Percentiles rank a stretch among this genome's conserved stretches.
phyloP scores from a whole-genome alignment of 2,329 filamentous ascomycete genomes.

The Phialocephala sp. region DNA sequence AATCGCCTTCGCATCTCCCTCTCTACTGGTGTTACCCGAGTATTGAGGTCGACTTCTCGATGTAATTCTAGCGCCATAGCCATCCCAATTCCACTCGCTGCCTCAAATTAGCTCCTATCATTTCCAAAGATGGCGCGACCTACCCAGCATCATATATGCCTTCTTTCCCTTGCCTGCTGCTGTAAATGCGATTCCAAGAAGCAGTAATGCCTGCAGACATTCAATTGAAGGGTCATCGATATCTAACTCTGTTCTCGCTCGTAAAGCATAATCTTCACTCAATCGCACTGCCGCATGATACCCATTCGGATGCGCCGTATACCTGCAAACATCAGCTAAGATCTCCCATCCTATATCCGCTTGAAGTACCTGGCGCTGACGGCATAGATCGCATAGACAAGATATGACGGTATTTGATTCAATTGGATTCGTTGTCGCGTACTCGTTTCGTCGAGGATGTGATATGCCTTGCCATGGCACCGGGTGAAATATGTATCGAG shows the following conservation, averaged over 20 bases:
- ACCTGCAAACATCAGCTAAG: conserved; percentile 53
- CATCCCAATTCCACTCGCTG: conserved; percentile 81
- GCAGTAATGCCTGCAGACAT: conserved; percentile 73
- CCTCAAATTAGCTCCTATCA: conserved; percentile 44
- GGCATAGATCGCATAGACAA: conserved; percentile 63
- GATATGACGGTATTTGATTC: conserved; percentile 54
- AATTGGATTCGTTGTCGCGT: conserved; percentile 74
- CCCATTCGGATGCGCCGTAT: conserved; percentile 70
- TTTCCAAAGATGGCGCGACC: conserved; percentile 30
- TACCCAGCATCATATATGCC: conserved; percentile 85
- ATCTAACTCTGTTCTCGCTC: conserved; percentile 73
- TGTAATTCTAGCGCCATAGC: conserved; percentile 81
- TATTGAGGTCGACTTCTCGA: conserved; percentile 70
- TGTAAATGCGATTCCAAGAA: conserved; percentile 77
- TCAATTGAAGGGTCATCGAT: conserved; percentile 83
- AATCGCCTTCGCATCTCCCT: conserved; percentile 78
- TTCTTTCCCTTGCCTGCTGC: conserved; percentile 82
- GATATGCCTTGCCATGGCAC: conserved; percentile 82
- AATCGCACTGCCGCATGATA: conserved; percentile 70
- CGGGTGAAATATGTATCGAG: conserved; percentile 81
- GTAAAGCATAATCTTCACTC: conserved; percentile 75
- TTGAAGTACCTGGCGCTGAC: conserved; percentile 63
- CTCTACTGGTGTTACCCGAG: conserved; percentile 69
- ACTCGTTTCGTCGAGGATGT: conserved; percentile 78
- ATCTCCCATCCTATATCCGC: conserved; percentile 7